phyloP scores from a whole-genome alignment of 1,139 yeast genomes.

The Starmera stellimalicola region DNA sequence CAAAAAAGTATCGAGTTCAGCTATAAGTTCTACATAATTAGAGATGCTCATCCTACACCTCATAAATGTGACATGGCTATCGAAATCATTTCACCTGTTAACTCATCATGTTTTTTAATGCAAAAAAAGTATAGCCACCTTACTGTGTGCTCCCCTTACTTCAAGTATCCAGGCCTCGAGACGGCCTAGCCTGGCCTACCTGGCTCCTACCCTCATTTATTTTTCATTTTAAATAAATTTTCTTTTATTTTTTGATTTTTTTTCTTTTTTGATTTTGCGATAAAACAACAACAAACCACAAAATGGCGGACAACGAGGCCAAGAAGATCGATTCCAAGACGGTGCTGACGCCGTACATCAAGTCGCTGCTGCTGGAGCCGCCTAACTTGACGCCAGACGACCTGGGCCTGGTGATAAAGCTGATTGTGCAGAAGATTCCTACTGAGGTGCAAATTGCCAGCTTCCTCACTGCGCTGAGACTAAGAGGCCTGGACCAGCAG shows the following conservation, averaged over 20 bases:
- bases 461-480: slow-evolving; percentile 67
- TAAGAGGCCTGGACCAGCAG: slow-evolving; percentile 71
- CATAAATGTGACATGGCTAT: too few species aligned
- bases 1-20: too few species aligned
- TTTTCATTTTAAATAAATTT: too few species aligned
- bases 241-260: slow-evolving; percentile 1
- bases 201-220: too few species aligned
- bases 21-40: too few species aligned
- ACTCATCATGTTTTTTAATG: too few species aligned
- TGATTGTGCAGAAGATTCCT: slow-evolving; percentile 50
- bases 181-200: too few species aligned
- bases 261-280: not conserved
- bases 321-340: slow-evolving; percentile 4
- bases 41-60: too few species aligned
- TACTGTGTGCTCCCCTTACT: too few species aligned
- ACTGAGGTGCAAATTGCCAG: slow-evolving; percentile 69
- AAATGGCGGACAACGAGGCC: slow-evolving; percentile 1
- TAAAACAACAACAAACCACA: not conserved
- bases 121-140: too few species aligned
- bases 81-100: too few species aligned
- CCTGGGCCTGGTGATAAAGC: slow-evolving; percentile 47
- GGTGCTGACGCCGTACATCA: slow-evolving; percentile 50
- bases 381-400: slow-evolving; percentile 53
- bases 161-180: too few species aligned
- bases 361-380: slow-evolving; percentile 49